Evolutionary conservation across 2,329 filamentous ascomycete genomes (phyloP), one percentile per base, ranked within the genome.

Genomic region (Cyphellophora attinorum): DNA sequence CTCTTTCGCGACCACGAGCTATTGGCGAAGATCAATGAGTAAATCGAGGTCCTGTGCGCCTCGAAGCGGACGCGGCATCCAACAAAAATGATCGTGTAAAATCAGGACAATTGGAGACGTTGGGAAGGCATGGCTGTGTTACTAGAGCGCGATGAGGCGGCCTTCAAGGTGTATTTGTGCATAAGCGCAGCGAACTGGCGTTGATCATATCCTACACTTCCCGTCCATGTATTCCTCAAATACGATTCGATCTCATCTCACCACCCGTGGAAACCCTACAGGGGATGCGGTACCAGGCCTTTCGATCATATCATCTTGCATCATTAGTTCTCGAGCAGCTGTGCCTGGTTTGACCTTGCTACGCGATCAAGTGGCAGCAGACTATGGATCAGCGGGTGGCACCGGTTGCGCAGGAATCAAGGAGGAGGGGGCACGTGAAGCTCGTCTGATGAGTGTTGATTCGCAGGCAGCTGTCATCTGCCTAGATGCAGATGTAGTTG

Each of bases 21-120:
- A 51, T 78, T 98, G 42, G 91, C 91, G 62, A 98, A 96, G 81
- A 94, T 98, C 76, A 94, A 85, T 68, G 89, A 96, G 74, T 94
- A 84, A 70, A 72, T n/a, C n/a, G n/a, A n/a, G n/a, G 21, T n/a
- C 8, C 21, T 25, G 8, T n/a, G 8, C n/a, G 21, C 21, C 21
- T 25, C 21, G 21, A n/a, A 25, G 21, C 8, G 21, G n/a, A 25
- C 8, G n/a, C n/a, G n/a, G n/a, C n/a, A 8, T 25, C 21, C 8
- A 25, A 25, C 21, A n/a, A 25, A 8, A 8, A 8, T n/a, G 8
- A 25, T 8, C 21, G n/a, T 25, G 21, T 25, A 25, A 8, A 25
- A 25, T n/a, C 8, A 25, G 21, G 21, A 8, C 8, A 25, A 8
- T 8, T n/a, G 21, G 21, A 8, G n/a, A 25, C n/a, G 8, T 25